Percentiles rank a stretch among this genome's conserved stretches.
phyloP scores from a whole-genome alignment of 495 filamentous ascomycete genomes.

The Neurospora sp. region DNA sequence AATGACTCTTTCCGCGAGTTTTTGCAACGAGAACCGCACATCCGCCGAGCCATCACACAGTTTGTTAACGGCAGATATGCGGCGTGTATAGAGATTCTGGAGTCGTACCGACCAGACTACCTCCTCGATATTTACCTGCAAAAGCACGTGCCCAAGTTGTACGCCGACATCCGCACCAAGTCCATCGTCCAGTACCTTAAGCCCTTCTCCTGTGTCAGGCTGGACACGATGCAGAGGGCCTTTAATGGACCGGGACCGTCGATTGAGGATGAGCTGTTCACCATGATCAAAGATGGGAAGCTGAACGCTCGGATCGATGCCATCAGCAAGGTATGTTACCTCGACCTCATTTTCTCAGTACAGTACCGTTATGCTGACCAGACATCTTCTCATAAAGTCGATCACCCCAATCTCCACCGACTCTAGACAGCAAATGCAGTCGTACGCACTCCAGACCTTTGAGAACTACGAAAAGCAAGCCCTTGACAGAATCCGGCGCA shows the following conservation, averaged over 20 bases:
- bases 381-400: constrained; percentile 28
- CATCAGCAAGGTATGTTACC: constrained; percentile 52
- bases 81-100: constrained; percentile 69
- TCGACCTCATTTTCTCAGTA: not conserved
- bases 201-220: constrained; percentile 65
- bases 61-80: constrained; percentile 86
- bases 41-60: constrained; percentile 78
- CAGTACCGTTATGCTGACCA: not conserved
- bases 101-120: constrained; percentile 73
- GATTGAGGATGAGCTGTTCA: constrained; percentile 66
- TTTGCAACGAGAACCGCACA: constrained; percentile 87
- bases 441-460: constrained; percentile 52
- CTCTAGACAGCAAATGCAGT: constrained; percentile 56
- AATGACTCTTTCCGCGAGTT: constrained; percentile 72
- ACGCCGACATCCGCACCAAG: constrained; percentile 68
- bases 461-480: constrained; percentile 63
- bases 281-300: constrained; percentile 60
- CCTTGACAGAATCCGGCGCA: constrained; percentile 61
- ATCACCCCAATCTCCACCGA: constrained; percentile 60
- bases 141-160: constrained; percentile 58
- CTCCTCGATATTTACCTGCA: constrained; percentile 83
- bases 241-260: constrained; percentile 46
- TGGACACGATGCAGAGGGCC: constrained; percentile 57
- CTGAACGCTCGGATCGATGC: constrained; percentile 79
- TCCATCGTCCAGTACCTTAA: constrained; percentile 86